Base-by-base conservation (phyloP, 2,329 filamentous ascomycete species). In the Chaetomiaceae sp. region DNA sequence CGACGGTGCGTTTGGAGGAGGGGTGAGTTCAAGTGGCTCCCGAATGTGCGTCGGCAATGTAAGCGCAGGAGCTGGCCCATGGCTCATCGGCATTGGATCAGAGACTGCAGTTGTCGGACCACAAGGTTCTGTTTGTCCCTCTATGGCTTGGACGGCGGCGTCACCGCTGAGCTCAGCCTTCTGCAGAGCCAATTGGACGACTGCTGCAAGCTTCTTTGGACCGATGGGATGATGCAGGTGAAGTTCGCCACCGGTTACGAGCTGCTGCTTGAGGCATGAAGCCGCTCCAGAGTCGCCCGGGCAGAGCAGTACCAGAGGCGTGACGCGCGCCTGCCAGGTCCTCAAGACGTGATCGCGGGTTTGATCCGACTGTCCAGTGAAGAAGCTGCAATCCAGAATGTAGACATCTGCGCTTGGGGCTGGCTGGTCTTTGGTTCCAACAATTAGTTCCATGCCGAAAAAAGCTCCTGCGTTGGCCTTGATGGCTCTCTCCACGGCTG, bases 211-310 rank as follows among this genome's bases (percentile, higher is more conserved):
- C 41, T 56, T 57, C 17, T 43, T 48, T 3, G 55, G 53, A 2
- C 48, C 50, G 14, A 57, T 33, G 14, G 55, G 53, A 20, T 55
- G 51, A 32, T 56, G 50, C 15, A 55, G 29, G 24, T 53, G 55
- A 11, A 53, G 32, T 10, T 26, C 29, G 19, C 45, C 20, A 10
- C 38, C 35, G 9, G 50, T 47, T 2, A 35, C 20, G 14, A 33
- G 29, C 18, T 45, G 27, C 8, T 19, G 39, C 32, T 48, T 49
- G 8, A 49, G 4, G 29, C 51, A 54, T 6, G 47, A 40, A 1
- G 47, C 37, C 1, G 49, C 24, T 2, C 40, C 48, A 5, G 50
- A 43, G n/a, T n/a, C n/a, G 2, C 48, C 45, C 1, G 55, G 51
- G 34, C 55, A 57, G 26, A 57, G 50, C 15, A 56, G 14, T 2